These are phyloP conservation scores for Suaeda aralocaspica DNA, from an alignment of 148 eudicot species.

Conservation along the genomic window DNA sequence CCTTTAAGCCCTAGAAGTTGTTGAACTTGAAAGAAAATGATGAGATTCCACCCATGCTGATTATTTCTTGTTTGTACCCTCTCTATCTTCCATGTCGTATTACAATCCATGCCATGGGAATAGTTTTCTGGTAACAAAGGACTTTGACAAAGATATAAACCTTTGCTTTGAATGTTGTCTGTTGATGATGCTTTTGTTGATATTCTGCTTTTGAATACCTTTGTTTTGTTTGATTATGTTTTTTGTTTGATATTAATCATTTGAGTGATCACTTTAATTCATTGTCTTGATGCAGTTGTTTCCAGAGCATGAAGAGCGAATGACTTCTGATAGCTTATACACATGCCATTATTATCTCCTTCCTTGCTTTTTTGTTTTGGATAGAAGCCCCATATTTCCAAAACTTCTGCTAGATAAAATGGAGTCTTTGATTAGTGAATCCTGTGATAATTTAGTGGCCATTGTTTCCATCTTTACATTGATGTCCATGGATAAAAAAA, in stretches of 20 bases:
- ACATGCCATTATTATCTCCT: constrained; percentile 55
- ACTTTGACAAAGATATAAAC: too few species aligned
- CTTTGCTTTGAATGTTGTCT: too few species aligned
- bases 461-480: constrained; percentile 42
- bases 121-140: too few species aligned
- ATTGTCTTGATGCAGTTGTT: constrained; percentile 44
- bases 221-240: neutral
- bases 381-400: constrained; percentile 39
- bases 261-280: constrained; percentile 2
- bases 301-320: constrained; percentile 33
- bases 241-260: neutral
- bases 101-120: neutral
- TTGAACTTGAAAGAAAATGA: too few species aligned
- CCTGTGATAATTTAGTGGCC: constrained; percentile 33
- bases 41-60: neutral
- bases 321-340: constrained; percentile 14
- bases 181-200: neutral
- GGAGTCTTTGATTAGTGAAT: constrained; percentile 37
- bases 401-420: constrained; percentile 43
- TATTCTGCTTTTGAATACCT: neutral
- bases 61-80: neutral
- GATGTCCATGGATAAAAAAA: constrained; percentile 48
- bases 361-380: constrained; percentile 61
- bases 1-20: too few species aligned
- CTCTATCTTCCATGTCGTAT: neutral